phyloP scores from a whole-genome alignment of 2,329 filamentous ascomycete species.

The Xylaria sp. region DNA sequence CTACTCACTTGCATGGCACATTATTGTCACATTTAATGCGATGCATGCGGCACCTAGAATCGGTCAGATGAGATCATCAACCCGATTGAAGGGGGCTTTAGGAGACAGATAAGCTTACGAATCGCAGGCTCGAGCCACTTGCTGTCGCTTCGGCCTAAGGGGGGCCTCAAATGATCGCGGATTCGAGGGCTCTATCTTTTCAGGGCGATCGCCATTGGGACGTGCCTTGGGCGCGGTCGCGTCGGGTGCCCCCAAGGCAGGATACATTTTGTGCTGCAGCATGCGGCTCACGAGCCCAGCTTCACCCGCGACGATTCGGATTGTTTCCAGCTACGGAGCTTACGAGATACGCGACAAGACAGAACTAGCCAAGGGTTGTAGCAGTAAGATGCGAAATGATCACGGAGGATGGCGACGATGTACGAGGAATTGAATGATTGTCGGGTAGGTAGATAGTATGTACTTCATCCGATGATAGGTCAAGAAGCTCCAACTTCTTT shows the following conservation, averaged over 20 bases:
- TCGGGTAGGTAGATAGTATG: background rate
- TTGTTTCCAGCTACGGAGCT: background rate
- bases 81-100: background rate
- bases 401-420: background rate
- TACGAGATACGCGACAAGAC: background rate
- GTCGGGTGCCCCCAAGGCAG: slow-evolving; percentile 14
- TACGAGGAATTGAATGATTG: background rate
- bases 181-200: slow-evolving; percentile 11
- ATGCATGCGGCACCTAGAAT: slow-evolving; percentile 46
- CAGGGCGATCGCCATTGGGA: background rate
- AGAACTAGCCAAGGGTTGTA: background rate
- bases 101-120: slow-evolving; percentile 39
- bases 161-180: slow-evolving; percentile 29
- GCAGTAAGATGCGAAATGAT: background rate
- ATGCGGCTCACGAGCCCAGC: background rate
- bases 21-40: slow-evolving; percentile 50
- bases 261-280: slow-evolving; percentile 18
- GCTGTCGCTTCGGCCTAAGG: slow-evolving; percentile 33
- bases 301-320: background rate
- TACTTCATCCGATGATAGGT: background rate
- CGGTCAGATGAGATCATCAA: slow-evolving; percentile 11
- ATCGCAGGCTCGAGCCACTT: slow-evolving; percentile 41
- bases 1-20: slow-evolving; percentile 43
- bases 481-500: background rate
- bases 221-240: slow-evolving; percentile 9